Conservation (phyloP, 1,284 basidiomycete species). For the Leccinum pseudoinsigne region DNA sequence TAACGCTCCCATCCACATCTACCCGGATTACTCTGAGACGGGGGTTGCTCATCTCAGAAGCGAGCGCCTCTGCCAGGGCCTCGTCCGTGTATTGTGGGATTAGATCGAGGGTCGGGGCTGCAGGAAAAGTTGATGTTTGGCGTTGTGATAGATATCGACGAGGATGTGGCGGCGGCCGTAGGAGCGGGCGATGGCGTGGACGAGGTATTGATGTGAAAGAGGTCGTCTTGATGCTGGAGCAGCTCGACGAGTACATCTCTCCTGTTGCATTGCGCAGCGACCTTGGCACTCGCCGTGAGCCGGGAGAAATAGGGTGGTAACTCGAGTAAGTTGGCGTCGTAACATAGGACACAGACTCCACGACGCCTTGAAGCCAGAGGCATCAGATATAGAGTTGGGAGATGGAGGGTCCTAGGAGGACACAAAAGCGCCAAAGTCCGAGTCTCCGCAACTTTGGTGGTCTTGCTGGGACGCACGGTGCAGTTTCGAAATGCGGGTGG, state of each 20-base stretch:
- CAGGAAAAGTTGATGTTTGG: background rate
- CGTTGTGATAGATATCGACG: background rate
- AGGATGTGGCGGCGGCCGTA: no score
- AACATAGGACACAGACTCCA: background rate
- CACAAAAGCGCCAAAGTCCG: no score
- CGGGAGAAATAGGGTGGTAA: constrained; percentile 53
- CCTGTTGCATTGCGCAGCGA: constrained; percentile 50
- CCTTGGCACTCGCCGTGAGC: constrained; percentile 54
- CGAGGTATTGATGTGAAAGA: constrained; percentile 41
- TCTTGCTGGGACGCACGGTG: no score
- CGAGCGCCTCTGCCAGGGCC: constrained; percentile 22
- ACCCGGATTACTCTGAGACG: constrained; percentile 8
- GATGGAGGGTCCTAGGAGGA: constrained; percentile 54
- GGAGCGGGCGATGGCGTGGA: background rate
- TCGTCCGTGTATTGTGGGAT: constrained; percentile 13
- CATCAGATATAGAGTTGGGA: background rate
- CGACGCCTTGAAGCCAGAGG: background rate
- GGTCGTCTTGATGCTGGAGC: constrained; percentile 59
- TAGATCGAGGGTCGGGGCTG: background rate
- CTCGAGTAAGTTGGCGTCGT: background rate
- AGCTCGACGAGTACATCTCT: constrained; percentile 61
- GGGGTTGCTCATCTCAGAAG: constrained; percentile 18
- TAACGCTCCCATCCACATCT: constrained; percentile 18
- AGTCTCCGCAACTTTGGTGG: no score
- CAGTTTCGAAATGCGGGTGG: no score